Conservation (phyloP, 1,139 yeast species). For the Candida sp. region DNA sequence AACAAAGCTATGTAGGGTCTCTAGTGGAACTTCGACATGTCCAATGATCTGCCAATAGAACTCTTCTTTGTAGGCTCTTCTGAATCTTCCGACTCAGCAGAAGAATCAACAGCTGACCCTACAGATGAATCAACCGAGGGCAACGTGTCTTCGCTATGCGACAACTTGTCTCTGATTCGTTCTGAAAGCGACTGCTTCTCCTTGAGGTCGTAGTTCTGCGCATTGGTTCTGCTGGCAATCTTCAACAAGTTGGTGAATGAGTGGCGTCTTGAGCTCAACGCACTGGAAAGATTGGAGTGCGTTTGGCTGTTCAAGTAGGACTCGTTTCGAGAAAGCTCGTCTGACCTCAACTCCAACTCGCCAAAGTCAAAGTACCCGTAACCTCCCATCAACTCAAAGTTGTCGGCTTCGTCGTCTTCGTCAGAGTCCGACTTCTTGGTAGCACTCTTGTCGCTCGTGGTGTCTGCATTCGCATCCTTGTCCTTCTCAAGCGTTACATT, state of each 20-base stretch:
- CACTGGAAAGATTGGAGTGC: conserved; percentile 21
- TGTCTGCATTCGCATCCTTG: background rate
- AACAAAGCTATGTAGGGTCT: background rate
- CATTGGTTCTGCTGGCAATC: conserved; percentile 10
- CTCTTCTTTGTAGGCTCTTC: conserved; percentile 11
- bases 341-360: conserved; percentile 44
- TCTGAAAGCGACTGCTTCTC: conserved; percentile 36
- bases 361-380: conserved; percentile 81
- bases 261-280: conserved; percentile 32
- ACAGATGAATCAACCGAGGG: conserved; percentile 1
- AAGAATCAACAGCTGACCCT: background rate
- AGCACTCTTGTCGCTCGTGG: background rate
- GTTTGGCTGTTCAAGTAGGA: conserved; percentile 33
- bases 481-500: conserved; percentile 13
- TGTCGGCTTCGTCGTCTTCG: conserved; percentile 17
- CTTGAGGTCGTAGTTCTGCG: conserved; percentile 22
- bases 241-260: conserved; percentile 32
- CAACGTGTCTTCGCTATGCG: conserved; percentile 22
- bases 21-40: conserved; percentile 14
- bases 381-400: conserved; percentile 60
- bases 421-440: background rate
- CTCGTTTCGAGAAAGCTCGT: conserved; percentile 32
- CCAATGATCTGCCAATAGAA: conserved; percentile 28
- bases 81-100: background rate
- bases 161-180: conserved; percentile 40